These are phyloP conservation scores for Agapanthus africanus DNA, from an alignment of 106 monocot genomes.

Conservation along the genomic window DNA sequence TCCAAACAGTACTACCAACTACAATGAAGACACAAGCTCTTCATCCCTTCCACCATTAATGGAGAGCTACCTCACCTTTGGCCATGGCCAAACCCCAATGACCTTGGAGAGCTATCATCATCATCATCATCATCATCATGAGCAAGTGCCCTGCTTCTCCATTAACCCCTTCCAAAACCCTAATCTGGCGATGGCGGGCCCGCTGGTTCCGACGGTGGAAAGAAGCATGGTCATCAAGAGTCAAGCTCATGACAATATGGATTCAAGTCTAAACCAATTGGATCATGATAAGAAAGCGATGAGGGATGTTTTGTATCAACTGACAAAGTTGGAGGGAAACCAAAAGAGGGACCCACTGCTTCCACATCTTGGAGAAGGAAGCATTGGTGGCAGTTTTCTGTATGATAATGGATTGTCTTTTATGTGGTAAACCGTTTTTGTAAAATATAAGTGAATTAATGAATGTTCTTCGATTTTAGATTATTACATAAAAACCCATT, in stretches of 20 bases:
- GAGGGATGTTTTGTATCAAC: conserved; percentile 3
- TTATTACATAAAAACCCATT: too few species aligned
- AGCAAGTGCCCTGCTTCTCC: conserved; percentile 97
- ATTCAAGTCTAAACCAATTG: background rate
- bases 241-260: background rate
- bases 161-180: conserved; percentile 7
- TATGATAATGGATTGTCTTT: too few species aligned
- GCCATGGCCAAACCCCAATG: conserved; percentile 5
- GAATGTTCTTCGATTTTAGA: too few species aligned
- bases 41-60: conserved; percentile 53
- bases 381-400: too few species aligned
- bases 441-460: too few species aligned
- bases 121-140: too few species aligned
- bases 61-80: conserved; percentile 44
- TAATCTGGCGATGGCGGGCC: conserved; percentile 30
- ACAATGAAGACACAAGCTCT: conserved; percentile 24
- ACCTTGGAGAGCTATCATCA: conserved; percentile 28
- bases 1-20: background rate
- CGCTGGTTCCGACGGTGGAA: background rate
- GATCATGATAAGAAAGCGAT: conserved; percentile 20
- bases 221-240: background rate
- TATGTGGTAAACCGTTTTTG: too few species aligned
- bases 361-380: too few species aligned
- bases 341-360: background rate
- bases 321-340: conserved; percentile 10